Evolutionary conservation across 495 filamentous ascomycete genomes (phyloP).

Genomic region (Aspergillus avenaceus): DNA sequence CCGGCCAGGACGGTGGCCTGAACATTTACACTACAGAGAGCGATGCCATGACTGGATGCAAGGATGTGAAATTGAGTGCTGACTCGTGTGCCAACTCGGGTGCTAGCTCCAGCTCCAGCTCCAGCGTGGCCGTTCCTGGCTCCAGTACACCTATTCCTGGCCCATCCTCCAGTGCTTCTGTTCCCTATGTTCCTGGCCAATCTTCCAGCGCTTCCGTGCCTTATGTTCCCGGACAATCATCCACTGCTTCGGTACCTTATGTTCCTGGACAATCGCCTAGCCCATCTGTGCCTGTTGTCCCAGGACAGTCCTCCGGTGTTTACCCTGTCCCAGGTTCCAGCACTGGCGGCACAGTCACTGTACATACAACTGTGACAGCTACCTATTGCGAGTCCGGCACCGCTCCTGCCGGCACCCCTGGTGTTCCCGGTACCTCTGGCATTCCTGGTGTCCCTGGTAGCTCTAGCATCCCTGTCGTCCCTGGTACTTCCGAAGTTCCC

Average conservation of each 20-base stretch:
- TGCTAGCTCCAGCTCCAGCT: conserved; percentile 13
- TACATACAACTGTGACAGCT: conserved; percentile 21
- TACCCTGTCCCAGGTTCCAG: neutral
- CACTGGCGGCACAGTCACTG: neutral
- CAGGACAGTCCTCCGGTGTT: too few relatives aligned
- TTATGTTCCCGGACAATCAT: neutral
- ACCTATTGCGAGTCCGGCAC: conserved; percentile 13
- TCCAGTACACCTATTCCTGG: conserved; percentile 9
- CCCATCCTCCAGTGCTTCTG: neutral
- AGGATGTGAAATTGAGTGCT: conserved; percentile 42
- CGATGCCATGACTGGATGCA: conserved; percentile 41
- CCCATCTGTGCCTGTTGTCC: neutral
- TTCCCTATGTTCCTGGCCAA: neutral
- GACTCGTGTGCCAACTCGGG: conserved; percentile 41
- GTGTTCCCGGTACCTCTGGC: neutral
- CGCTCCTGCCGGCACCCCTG: conserved; percentile 7
- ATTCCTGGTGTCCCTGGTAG: conserved; percentile 6
- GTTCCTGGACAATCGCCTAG: conserved; percentile 1
- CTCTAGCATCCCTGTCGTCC: conserved; percentile 3
- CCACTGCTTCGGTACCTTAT: neutral
- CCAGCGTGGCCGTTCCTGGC: conserved; percentile 10
- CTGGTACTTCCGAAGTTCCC: neutral
- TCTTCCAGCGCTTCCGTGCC: neutral
- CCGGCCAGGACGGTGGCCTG: conserved; percentile 41
- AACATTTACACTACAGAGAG: conserved; percentile 52